Evolutionary conservation across 2,329 filamentous ascomycete species (phyloP).

Genomic region (Aspergillus tamarii): DNA sequence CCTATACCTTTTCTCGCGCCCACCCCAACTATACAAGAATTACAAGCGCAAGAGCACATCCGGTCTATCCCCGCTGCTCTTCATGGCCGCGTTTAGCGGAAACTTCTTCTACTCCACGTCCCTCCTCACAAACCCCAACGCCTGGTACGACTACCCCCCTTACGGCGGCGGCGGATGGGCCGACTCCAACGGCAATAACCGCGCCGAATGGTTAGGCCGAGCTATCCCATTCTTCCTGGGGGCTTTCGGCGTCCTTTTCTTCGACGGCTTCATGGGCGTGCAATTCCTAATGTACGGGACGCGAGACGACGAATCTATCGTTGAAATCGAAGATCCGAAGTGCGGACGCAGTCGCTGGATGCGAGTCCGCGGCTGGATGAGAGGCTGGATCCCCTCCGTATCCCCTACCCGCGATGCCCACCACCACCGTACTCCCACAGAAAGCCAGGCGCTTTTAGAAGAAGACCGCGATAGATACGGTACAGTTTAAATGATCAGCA

Average conservation of each 20-base stretch:
- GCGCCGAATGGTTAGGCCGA: conserved; percentile 59
- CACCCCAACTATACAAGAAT: conserved; percentile 70
- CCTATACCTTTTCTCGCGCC: conserved; percentile 61
- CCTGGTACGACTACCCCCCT: conserved; percentile 60
- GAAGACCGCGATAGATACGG: conserved; percentile 37
- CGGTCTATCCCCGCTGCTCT: conserved; percentile 65
- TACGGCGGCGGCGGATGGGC: conserved; percentile 65
- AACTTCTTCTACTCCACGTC: conserved; percentile 70
- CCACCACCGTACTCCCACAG: conserved; percentile 19
- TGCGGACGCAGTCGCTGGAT: conserved; percentile 55
- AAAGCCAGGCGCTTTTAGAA: conserved; percentile 36
- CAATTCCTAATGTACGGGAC: conserved; percentile 66
- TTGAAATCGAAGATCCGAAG: conserved; percentile 51
- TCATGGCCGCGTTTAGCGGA: conserved; percentile 68
- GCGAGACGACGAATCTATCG: conserved; percentile 45
- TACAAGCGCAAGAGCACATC: conserved; percentile 64
- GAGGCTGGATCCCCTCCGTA: conserved; percentile 64
- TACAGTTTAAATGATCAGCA: conserved; percentile 29
- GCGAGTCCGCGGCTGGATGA: conserved; percentile 66
- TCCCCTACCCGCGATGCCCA: conserved; percentile 35
- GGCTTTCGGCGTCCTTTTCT: conserved; percentile 64
- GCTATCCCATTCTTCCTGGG: conserved; percentile 68
- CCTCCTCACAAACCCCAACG: conserved; percentile 65
- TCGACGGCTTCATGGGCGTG: conserved; percentile 65
- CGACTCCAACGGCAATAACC: conserved; percentile 57